phyloP scores from a whole-genome alignment of 768 basidiomycete genomes.

The Serendipita sp. region DNA sequence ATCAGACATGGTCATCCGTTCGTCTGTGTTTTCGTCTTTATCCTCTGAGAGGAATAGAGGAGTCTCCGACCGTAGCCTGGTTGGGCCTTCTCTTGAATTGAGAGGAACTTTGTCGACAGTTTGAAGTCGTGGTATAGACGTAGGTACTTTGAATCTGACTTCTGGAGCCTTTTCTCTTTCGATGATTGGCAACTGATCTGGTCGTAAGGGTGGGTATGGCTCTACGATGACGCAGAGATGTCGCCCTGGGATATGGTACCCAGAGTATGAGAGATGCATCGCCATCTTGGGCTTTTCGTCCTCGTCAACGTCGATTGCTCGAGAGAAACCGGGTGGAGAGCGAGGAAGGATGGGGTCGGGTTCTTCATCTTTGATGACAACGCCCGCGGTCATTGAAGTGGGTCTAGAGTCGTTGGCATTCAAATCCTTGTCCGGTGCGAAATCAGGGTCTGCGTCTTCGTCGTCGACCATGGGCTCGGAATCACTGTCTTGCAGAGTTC shows the following conservation, averaged over 20 bases:
- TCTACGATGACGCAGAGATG: conserved; percentile 74
- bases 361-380: neutral
- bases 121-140: conserved; percentile 18
- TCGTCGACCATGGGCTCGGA: neutral
- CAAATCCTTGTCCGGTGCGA: neutral
- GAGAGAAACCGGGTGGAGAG: neutral
- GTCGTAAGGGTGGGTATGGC: conserved; percentile 48
- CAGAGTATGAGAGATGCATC: conserved; percentile 49
- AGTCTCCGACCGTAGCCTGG: conserved; percentile 29
- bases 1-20: conserved; percentile 8
- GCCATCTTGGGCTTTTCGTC: conserved; percentile 52
- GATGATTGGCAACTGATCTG: conserved; percentile 17
- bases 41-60: conserved; percentile 62
- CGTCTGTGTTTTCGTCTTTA: conserved; percentile 19
- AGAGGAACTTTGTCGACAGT: conserved; percentile 12
- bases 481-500: neutral
- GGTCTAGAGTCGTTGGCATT: neutral
- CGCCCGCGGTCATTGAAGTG: neutral
- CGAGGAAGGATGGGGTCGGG: neutral
- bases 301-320: conserved; percentile 37
- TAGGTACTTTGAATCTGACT: conserved; percentile 21
- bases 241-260: conserved; percentile 52
- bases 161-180: conserved; percentile 21
- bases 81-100: neutral
- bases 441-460: neutral